Conservation (phyloP, 2,329 filamentous ascomycete genomes). For the Paecilomyces niveus region DNA sequence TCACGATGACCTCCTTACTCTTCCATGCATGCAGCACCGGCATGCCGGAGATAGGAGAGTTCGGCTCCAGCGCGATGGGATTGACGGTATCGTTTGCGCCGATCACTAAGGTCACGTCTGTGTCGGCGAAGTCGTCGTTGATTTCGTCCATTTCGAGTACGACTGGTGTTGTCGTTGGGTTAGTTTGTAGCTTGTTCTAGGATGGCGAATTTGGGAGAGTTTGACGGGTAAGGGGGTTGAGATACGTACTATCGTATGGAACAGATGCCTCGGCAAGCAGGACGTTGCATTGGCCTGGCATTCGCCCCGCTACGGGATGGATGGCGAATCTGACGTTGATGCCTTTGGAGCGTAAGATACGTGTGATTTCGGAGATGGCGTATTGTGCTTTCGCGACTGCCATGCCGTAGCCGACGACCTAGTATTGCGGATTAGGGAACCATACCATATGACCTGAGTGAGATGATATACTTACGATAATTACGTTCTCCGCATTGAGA, state of each 20-base stretch:
- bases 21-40: constrained; percentile 90
- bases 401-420: constrained; percentile 83
- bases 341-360: constrained; percentile 64
- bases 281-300: constrained; percentile 92
- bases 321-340: constrained; percentile 83
- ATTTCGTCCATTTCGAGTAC: constrained; percentile 95
- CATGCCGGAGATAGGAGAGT: constrained; percentile 83
- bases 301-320: constrained; percentile 81
- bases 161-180: constrained; percentile 33
- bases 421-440: background rate
- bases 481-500: constrained; percentile 71
- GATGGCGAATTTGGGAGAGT: too few species aligned
- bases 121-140: constrained; percentile 83
- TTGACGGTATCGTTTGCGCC: constrained; percentile 92
- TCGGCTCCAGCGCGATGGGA: constrained; percentile 76
- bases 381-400: constrained; percentile 91
- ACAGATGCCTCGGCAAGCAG: constrained; percentile 81
- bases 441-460: background rate
- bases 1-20: constrained; percentile 85
- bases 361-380: constrained; percentile 75
- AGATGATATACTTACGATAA: constrained; percentile 50
- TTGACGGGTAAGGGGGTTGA: too few species aligned
- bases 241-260: constrained; percentile 65
- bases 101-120: constrained; percentile 80
- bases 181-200: constrained; percentile 6